A percentile compares a stretch with the other conserved stretches of the same genome.
Evolutionary conservation across 129 eudicot species (phyloP).

Genomic region (Centaurea solstitialis): DNA sequence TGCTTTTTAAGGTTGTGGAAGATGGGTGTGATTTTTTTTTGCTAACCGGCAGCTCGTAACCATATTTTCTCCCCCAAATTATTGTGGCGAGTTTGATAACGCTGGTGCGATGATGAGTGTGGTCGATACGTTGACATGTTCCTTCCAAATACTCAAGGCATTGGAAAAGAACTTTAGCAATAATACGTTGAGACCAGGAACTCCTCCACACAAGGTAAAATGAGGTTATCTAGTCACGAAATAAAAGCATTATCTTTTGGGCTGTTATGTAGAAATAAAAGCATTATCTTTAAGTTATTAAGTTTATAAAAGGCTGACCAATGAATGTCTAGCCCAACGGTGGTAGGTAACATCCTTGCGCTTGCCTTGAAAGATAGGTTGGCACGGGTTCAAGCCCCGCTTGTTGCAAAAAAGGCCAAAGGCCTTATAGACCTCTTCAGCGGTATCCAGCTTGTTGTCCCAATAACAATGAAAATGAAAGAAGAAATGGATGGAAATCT

Average conservation of each 20-base stretch:
- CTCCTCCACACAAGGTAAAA: constrained; percentile 66
- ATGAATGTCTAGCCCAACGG: too few species aligned
- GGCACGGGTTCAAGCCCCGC: too few species aligned
- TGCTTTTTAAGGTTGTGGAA: constrained; percentile 58
- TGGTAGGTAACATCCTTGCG: too few species aligned
- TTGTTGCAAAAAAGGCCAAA: too few species aligned
- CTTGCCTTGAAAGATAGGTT: too few species aligned
- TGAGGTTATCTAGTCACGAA: neutral
- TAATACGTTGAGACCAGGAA: constrained; percentile 62
- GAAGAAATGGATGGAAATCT: too few species aligned
- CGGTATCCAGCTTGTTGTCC: too few species aligned
- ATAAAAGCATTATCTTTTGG: neutral
- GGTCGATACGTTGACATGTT: constrained; percentile 60
- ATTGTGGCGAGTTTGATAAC: constrained; percentile 69
- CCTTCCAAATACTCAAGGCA: constrained; percentile 64
- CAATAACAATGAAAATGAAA: too few species aligned
- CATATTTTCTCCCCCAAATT: constrained; percentile 64
- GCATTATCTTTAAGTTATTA: too few species aligned
- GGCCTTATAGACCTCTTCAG: too few species aligned
- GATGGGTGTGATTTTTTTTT: constrained; percentile 71
- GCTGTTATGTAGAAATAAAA: too few species aligned
- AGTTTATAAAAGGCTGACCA: too few species aligned
- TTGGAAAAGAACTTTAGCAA: constrained; percentile 61
- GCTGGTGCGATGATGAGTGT: constrained; percentile 79
- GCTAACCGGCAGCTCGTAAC: constrained; percentile 68